Evolutionary conservation across 1,284 basidiomycete genomes (phyloP).

Genomic region (Sporisorium iseilematis-ciliati): DNA sequence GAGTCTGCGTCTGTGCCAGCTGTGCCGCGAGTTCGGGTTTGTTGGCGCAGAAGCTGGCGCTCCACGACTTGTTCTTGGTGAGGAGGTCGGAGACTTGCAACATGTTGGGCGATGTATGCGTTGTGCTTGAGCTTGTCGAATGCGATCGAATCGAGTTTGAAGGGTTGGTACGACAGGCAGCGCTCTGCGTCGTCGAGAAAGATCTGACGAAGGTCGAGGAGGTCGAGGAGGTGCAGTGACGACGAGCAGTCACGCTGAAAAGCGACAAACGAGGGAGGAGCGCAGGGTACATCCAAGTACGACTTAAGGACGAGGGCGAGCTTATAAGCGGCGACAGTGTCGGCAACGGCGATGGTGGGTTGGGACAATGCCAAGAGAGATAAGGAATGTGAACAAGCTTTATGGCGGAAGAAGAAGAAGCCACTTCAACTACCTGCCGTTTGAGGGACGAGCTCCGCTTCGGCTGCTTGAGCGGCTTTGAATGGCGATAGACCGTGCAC

Average conservation of each 20-base stretch:
- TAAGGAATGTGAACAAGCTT: constrained; percentile 21
- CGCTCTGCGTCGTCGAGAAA: constrained; percentile 14
- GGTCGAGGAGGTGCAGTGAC: constrained; percentile 24
- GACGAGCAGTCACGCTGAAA: constrained; percentile 33
- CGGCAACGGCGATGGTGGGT: neutral
- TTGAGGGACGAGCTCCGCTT: neutral
- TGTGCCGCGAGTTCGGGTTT: constrained; percentile 77
- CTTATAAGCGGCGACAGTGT: neutral
- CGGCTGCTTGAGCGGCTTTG: neutral
- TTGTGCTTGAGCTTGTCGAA: constrained; percentile 16
- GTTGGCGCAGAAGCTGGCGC: constrained; percentile 29
- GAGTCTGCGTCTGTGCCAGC: constrained; percentile 77
- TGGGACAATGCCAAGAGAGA: constrained; percentile 24
- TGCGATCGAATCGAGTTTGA: constrained; percentile 13
- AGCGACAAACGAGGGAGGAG: constrained; percentile 25
- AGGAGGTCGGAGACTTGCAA: constrained; percentile 36
- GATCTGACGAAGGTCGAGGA: constrained; percentile 11
- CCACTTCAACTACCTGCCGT: neutral
- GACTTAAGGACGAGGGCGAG: constrained; percentile 7
- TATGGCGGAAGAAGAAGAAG: neutral
- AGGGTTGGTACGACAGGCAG: constrained; percentile 6
- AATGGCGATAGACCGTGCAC: too few species aligned
- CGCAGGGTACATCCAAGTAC: constrained; percentile 37
- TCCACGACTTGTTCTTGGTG: constrained; percentile 59
- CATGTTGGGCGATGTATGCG: constrained; percentile 21